phyloP scores from a whole-genome alignment of 257 asterid genomes.

The Marsdenia floribunda region DNA sequence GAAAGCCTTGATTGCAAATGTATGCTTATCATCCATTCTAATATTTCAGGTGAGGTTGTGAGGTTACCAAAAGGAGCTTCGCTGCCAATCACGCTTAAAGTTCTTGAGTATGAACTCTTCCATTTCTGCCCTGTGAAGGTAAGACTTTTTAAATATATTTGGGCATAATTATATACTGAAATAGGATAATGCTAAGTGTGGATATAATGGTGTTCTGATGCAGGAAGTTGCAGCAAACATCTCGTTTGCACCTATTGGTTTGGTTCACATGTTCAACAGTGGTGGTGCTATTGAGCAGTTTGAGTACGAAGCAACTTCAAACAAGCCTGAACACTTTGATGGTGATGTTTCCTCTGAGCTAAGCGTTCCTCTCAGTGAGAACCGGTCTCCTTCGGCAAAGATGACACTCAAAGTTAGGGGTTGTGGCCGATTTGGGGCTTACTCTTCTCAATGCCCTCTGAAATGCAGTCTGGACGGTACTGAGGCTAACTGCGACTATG shows the following conservation, averaged over 20 bases:
- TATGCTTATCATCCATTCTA: slow-evolving; percentile 1
- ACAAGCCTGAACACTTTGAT: slow-evolving; percentile 22
- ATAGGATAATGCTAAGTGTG: background rate
- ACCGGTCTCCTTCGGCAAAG: slow-evolving; percentile 35
- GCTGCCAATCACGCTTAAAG: slow-evolving; percentile 71
- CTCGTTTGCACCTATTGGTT: slow-evolving; percentile 80
- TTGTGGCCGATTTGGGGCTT: slow-evolving; percentile 75
- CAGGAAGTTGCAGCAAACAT: slow-evolving; percentile 49
- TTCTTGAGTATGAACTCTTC: slow-evolving; percentile 85
- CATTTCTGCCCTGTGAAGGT: slow-evolving; percentile 87
- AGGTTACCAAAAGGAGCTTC: slow-evolving; percentile 72
- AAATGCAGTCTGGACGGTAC: slow-evolving; percentile 47
- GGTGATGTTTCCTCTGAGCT: slow-evolving; percentile 21
- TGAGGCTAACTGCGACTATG: slow-evolving; percentile 44
- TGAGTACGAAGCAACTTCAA: slow-evolving; percentile 32
- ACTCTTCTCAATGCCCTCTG: slow-evolving; percentile 58
- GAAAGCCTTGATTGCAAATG: background rate
- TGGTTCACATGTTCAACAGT: slow-evolving; percentile 82
- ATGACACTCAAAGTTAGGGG: slow-evolving; percentile 62
- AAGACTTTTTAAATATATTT: slow-evolving; percentile 15
- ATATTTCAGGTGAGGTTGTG: slow-evolving; percentile 40
- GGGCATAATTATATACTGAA: background rate
- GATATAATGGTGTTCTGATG: background rate
- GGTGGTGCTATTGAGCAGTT: slow-evolving; percentile 76
- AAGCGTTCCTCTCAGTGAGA: slow-evolving; percentile 15